Percentiles rank a stretch among this genome's conserved stretches.
Conservation (phyloP, 2,329 filamentous ascomycete species). For the Penicillium olsonii region DNA sequence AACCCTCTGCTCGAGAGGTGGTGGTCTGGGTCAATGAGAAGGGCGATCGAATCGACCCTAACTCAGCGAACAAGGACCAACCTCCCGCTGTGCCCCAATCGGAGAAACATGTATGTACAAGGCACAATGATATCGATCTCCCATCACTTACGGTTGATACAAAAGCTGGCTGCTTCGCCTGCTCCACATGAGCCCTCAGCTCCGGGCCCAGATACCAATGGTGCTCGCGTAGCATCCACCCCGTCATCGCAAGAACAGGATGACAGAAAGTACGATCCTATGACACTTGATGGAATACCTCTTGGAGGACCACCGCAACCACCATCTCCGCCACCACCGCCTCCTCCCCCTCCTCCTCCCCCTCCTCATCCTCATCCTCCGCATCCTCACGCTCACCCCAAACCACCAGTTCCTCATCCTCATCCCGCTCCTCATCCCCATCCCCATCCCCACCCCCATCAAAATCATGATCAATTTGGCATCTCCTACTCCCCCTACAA, state of each 20-base stretch:
- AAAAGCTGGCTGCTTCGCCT: not conserved
- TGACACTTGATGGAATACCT: not conserved
- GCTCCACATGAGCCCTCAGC: not conserved
- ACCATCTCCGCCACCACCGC: conserved; percentile 37
- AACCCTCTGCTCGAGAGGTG: conserved; percentile 49
- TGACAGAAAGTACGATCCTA: not conserved
- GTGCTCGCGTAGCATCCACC: not conserved
- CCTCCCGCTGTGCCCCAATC: conserved; percentile 3
- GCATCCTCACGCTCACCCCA: conserved; percentile 5
- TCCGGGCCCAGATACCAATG: conserved; percentile 1
- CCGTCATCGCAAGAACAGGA: not conserved
- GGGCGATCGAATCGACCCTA: conserved; percentile 52
- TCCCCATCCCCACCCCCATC: conserved; percentile 4
- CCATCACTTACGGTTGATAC: not conserved
- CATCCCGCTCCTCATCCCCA: conserved; percentile 14
- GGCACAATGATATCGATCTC: not conserved
- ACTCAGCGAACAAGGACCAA: conserved; percentile 41
- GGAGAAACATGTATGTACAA: conserved; percentile 20
- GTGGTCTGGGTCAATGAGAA: conserved; percentile 63
- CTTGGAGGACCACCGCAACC: not conserved
- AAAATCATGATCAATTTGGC: conserved; percentile 38
- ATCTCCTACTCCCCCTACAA: conserved; percentile 63
- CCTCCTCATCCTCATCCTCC: conserved; percentile 21
- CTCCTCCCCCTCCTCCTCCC: conserved; percentile 39
- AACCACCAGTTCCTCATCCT: not conserved